These are phyloP conservation scores for Pythium periplocum DNA, from an alignment of 352 stramenopile species.

Conservation along the genomic window DNA sequence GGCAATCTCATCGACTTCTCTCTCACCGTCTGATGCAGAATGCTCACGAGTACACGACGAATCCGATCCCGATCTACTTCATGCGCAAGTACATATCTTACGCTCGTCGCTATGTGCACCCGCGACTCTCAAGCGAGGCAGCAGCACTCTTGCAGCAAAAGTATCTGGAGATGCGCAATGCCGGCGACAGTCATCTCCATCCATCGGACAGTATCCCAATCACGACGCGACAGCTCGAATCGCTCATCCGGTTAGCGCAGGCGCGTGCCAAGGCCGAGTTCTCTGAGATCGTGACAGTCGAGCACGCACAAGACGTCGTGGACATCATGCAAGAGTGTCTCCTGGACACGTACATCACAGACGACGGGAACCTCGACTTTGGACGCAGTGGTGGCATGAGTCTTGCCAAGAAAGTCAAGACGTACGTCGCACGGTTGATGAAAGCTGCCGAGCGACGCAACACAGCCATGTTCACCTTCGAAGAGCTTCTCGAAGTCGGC, in stretches of 20 bases:
- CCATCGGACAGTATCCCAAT: constrained; percentile 50
- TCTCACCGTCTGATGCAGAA: constrained; percentile 24
- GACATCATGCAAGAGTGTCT: constrained; percentile 90
- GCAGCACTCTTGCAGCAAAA: constrained; percentile 48
- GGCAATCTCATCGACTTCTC: constrained; percentile 17
- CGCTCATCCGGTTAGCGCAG: constrained; percentile 69
- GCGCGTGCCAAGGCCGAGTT: constrained; percentile 92
- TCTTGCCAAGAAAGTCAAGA: constrained; percentile 45
- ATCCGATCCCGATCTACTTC: constrained; percentile 43
- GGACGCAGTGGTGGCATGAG: constrained; percentile 31
- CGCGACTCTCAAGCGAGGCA: constrained; percentile 43
- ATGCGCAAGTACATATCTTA: constrained; percentile 95
- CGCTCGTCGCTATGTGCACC: constrained; percentile 86
- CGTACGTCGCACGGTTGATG: constrained; percentile 42
- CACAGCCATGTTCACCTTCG: constrained; percentile 40
- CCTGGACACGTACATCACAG: constrained; percentile 79
- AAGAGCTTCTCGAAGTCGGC: constrained; percentile 39
- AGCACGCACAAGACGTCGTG: constrained; percentile 93
- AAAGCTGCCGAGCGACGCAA: constrained; percentile 29
- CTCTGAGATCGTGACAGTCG: constrained; percentile 84
- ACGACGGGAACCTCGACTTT: constrained; percentile 77
- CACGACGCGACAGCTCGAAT: constrained; percentile 94
- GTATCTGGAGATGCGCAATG: constrained; percentile 72
- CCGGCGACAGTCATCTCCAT: constrained; percentile 22
- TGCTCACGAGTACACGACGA: constrained; percentile 18